phyloP scores from a whole-genome alignment of 495 filamentous ascomycete genomes.

The Xylaria nigripes region DNA sequence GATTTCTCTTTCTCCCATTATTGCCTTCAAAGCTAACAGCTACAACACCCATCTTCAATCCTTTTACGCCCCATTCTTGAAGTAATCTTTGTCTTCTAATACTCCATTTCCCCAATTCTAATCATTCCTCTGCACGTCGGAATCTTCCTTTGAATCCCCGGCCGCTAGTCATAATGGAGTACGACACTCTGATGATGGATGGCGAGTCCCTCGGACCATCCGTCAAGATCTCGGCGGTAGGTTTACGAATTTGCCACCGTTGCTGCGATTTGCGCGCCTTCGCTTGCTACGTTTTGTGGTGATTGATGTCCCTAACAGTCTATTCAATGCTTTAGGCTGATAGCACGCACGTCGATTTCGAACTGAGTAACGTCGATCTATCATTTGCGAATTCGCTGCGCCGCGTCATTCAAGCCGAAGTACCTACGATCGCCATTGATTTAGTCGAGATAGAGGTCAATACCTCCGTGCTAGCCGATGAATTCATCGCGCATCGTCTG shows the following conservation, averaged over 20 bases:
- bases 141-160: background rate
- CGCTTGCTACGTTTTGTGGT: background rate
- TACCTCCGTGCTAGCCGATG: conserved; percentile 89
- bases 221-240: conserved; percentile 64
- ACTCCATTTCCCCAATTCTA: too few relatives aligned
- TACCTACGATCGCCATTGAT: conserved; percentile 92
- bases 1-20: conserved; percentile 23
- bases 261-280: background rate
- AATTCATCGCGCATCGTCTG: conserved; percentile 88
- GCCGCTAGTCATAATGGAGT: conserved; percentile 46
- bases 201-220: conserved; percentile 56
- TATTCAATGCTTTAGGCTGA: conserved; percentile 46
- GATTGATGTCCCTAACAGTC: conserved; percentile 5
- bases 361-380: conserved; percentile 69
- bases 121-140: too few relatives aligned
- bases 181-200: conserved; percentile 53
- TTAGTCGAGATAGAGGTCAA: conserved; percentile 88
- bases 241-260: conserved; percentile 6
- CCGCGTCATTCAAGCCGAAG: conserved; percentile 85
- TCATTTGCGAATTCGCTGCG: conserved; percentile 92
- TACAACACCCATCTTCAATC: background rate
- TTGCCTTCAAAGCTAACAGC: background rate
- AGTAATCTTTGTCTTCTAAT: background rate
- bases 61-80: background rate
- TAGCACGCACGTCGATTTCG: conserved; percentile 66